Evolutionary conservation across 2,329 filamentous ascomycete species (phyloP).

Genomic region (Trichophyton mentagrophytes): DNA sequence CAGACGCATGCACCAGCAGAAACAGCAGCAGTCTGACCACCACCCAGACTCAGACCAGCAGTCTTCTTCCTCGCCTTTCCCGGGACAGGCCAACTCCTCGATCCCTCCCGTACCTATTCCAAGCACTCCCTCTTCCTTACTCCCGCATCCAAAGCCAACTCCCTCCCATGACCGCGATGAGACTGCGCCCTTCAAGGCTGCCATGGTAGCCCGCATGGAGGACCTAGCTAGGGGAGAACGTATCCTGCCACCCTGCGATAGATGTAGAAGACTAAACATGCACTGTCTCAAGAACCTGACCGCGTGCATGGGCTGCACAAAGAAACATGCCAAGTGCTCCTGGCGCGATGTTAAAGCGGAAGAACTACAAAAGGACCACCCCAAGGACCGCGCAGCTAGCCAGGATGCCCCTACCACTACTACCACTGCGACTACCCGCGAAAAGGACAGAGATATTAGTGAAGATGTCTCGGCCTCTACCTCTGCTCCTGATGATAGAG

Average conservation of each 20-base stretch:
- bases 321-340: conserved; percentile 77
- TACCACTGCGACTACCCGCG: background rate
- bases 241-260: conserved; percentile 71
- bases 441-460: conserved; percentile 2
- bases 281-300: conserved; percentile 77
- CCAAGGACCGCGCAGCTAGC: background rate
- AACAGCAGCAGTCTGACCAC: conserved; percentile 18
- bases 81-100: conserved; percentile 20
- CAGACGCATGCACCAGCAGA: conserved; percentile 29
- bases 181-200: conserved; percentile 45
- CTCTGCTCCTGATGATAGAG: background rate
- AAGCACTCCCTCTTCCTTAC: conserved; percentile 40
- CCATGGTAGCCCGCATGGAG: conserved; percentile 66
- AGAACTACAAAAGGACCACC: conserved; percentile 38
- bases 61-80: conserved; percentile 25
- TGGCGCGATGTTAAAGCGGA: conserved; percentile 72
- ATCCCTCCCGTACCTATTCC: conserved; percentile 40
- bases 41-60: conserved; percentile 21
- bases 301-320: conserved; percentile 75
- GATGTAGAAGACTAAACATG: conserved; percentile 66
- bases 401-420: background rate
- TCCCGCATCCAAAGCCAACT: conserved; percentile 37
- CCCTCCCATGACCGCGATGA: conserved; percentile 41
- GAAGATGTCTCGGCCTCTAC: background rate
- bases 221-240: conserved; percentile 58